Evolutionary conservation across 2,329 filamentous ascomycete species (phyloP).

Genomic region (Diaporthe amygdali): DNA sequence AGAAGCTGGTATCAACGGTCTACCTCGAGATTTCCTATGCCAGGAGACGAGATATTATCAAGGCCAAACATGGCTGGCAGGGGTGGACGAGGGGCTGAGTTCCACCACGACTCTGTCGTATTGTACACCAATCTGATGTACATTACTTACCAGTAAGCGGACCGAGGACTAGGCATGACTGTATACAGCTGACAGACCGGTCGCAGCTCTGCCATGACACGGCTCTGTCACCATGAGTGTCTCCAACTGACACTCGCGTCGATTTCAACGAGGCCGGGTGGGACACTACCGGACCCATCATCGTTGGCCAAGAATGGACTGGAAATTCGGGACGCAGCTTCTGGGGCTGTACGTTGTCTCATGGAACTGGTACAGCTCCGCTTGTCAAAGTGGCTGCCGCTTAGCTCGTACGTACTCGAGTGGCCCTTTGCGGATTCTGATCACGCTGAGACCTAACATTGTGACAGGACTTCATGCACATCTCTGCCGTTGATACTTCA

Average conservation of each 20-base stretch:
- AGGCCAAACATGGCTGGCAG: conserved; percentile 29
- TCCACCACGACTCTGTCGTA: conserved; percentile 46
- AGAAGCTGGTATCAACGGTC: conserved; percentile 46
- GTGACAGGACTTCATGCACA: conserved; percentile 39
- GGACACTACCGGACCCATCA: conserved; percentile 36
- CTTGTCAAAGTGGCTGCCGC: conserved; percentile 50
- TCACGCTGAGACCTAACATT: not conserved
- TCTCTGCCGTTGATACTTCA: conserved; percentile 42
- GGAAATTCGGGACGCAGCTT: conserved; percentile 50
- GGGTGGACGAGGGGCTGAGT: conserved; percentile 31
- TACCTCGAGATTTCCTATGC: conserved; percentile 43
- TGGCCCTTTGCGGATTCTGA: too few relatives aligned
- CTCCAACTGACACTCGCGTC: conserved; percentile 48
- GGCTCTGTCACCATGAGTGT: conserved; percentile 51
- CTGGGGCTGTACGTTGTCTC: conserved; percentile 49
- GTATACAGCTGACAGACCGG: not conserved
- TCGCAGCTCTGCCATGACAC: conserved; percentile 11
- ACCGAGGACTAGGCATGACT: not conserved
- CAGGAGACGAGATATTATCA: conserved; percentile 37
- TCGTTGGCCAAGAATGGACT: conserved; percentile 43
- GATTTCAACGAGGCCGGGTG: conserved; percentile 33
- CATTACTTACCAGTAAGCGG: conserved; percentile 56
- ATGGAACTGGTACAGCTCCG: conserved; percentile 52
- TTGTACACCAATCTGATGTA: conserved; percentile 54
- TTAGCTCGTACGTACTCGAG: conserved; percentile 47